Evolutionary conservation across 805 yeast genomes (phyloP), one percentile per base, ranked within the genome.

Genomic region (Ogataea polymorpha): DNA sequence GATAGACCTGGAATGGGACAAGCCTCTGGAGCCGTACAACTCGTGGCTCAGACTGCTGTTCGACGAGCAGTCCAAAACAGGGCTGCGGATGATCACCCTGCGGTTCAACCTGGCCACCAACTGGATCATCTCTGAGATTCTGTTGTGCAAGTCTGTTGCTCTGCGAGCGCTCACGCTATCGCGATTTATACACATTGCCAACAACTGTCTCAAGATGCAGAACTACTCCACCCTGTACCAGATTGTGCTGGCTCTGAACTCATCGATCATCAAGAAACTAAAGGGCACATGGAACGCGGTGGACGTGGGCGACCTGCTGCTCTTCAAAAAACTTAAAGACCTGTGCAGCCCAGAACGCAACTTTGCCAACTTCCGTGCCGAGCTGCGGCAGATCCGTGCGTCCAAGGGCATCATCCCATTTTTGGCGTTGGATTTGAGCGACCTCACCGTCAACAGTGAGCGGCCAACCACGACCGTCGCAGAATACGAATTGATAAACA

Each of bases 141-240:
- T 88, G 12, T 66, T 91, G 45, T 87, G 96, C 8, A 71, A 70
- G 41, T 67, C 72, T 31, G 68, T 75, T 18, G 69, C 67, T 3
- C 76, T 86, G 50, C 71, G 91, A 49, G 77, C 80, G 31, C 71
- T 77, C 41, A 74, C 90, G 1, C 75, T 90, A n/a, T 80, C 88
- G n/a, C 71, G 91, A 50, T 88, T 86, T 54, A 87, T 91, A 44
- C 96, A 87, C 52, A 67, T 91, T 41, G 97, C 96, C 0, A 80
- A 81, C 42, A 77, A 80, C 50, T 82, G 96, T 59, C 71, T 72
- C 32, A 63, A 65, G 10, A 58, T 84, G 41, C 97, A 90, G 59
- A 91, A 91, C 62, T 89, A 72, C 59, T 80, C 96, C 8, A 84
- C 97, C 0, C 66, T 88, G 63, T 84, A 88, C 83, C 96, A 91